Conservation (phyloP, 352 stramenopile species). For the Globisporangium lucens region DNA sequence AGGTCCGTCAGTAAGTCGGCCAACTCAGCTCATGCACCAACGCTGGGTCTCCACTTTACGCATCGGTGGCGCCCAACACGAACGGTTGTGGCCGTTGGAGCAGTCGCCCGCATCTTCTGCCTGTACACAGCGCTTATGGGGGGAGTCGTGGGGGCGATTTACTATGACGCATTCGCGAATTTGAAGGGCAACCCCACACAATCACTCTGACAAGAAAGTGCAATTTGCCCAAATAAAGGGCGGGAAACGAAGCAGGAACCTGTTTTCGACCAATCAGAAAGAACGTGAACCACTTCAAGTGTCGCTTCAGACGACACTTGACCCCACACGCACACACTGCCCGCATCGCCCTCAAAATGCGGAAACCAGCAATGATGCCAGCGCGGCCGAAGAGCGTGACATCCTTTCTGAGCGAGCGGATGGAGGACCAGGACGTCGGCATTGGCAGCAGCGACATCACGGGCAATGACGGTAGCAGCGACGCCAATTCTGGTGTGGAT, state of each 20-base stretch:
- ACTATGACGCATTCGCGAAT: not conserved
- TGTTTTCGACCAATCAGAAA: not conserved
- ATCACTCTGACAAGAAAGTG: not conserved
- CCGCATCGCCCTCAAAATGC: not conserved
- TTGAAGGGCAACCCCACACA: not conserved
- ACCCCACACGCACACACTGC: too few relatives aligned
- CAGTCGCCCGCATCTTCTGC: not conserved
- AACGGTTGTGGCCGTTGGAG: not conserved
- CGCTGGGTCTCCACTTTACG: not conserved
- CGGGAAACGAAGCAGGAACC: not conserved
- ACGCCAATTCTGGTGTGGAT: not conserved
- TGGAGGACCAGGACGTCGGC: not conserved
- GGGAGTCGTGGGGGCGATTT: not conserved
- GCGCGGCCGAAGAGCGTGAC: not conserved
- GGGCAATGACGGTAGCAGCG: not conserved
- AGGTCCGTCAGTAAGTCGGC: not conserved
- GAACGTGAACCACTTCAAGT: not conserved
- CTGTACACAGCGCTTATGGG: not conserved
- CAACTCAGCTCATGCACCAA: not conserved
- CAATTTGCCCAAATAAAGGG: not conserved
- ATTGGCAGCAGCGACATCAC: not conserved
- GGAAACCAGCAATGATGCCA: not conserved
- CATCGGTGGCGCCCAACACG: too few relatives aligned
- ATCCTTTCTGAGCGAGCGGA: not conserved
- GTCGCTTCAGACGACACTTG: not conserved